A percentile compares a stretch with the other conserved stretches of the same genome.
phyloP scores from a whole-genome alignment of 2,329 filamentous ascomycete species.

The Claviceps arundinis region DNA sequence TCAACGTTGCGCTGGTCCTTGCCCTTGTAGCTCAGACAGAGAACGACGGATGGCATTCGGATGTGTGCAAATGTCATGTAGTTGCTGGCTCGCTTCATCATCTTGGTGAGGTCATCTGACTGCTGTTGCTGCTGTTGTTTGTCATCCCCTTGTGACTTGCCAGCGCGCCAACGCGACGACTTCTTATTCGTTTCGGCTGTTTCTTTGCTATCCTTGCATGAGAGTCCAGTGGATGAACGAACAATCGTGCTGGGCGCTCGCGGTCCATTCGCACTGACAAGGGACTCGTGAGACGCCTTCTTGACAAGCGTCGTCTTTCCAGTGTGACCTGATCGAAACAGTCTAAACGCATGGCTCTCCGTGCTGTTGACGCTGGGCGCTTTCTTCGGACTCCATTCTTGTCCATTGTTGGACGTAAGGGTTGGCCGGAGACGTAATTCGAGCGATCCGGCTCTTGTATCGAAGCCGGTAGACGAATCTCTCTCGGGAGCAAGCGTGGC shows the following conservation, averaged over 20 bases:
- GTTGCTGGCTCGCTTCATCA: constrained; percentile 88
- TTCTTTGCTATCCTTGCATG: constrained; percentile 25
- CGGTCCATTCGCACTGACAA: constrained; percentile 24
- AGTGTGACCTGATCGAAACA: constrained; percentile 33
- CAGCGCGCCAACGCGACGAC: constrained; percentile 39
- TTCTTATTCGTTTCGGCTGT: constrained; percentile 31
- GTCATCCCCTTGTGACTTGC: constrained; percentile 35
- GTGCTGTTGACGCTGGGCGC: constrained; percentile 32
- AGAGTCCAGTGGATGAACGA: constrained; percentile 33
- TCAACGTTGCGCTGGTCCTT: constrained; percentile 91
- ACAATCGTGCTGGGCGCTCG: constrained; percentile 27
- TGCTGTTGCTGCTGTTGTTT: constrained; percentile 47
- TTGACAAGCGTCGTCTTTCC: constrained; percentile 30
- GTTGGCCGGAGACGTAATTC: constrained; percentile 78
- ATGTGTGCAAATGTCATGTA: constrained; percentile 97
- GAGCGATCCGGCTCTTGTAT: constrained; percentile 57
- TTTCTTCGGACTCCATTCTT: constrained; percentile 28
- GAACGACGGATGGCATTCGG: constrained; percentile 85
- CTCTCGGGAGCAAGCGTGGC: constrained; percentile 27
- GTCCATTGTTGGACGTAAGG: constrained; percentile 42
- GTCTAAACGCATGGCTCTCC: constrained; percentile 32
- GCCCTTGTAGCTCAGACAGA: constrained; percentile 94
- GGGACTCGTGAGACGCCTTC: constrained; percentile 44
- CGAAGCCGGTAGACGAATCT: constrained; percentile 32
- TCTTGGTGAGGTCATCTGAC: constrained; percentile 85